Evolutionary conservation across 2,329 filamentous ascomycete genomes (phyloP).

Genomic region (Sclerotinia borealis): DNA sequence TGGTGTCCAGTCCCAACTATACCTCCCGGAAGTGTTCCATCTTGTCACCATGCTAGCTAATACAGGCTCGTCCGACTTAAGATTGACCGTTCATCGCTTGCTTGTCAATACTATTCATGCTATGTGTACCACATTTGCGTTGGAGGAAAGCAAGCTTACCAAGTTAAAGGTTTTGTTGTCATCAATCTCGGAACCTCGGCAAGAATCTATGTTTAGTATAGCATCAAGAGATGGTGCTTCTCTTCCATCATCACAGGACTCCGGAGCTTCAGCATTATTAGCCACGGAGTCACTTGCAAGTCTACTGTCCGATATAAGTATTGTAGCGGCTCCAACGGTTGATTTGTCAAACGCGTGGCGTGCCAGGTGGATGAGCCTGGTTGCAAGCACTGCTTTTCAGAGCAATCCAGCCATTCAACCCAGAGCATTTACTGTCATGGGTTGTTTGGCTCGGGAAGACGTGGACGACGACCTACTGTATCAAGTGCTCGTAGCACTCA

Average conservation of each 20-base stretch:
- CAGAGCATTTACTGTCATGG: slow-evolving; percentile 64
- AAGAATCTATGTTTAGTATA: slow-evolving; percentile 50
- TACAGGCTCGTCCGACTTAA: slow-evolving; percentile 52
- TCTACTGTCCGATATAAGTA: slow-evolving; percentile 57
- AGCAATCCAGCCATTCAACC: slow-evolving; percentile 67
- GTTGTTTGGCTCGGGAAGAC: slow-evolving; percentile 63
- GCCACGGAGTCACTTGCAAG: slow-evolving; percentile 57
- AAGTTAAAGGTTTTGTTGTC: slow-evolving; percentile 48
- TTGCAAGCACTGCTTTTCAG: slow-evolving; percentile 67
- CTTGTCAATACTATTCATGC: slow-evolving; percentile 63
- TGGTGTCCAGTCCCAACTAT: slow-evolving; percentile 61
- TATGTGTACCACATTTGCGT: slow-evolving; percentile 57
- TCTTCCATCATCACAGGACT: slow-evolving; percentile 49
- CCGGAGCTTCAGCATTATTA: slow-evolving; percentile 32
- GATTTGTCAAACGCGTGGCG: slow-evolving; percentile 65
- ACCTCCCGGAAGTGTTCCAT: slow-evolving; percentile 63
- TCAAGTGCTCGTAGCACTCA: slow-evolving; percentile 62
- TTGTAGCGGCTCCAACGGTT: slow-evolving; percentile 55
- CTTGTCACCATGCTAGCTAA: slow-evolving; percentile 66
- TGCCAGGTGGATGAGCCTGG: slow-evolving; percentile 67
- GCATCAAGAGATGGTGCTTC: slow-evolving; percentile 48
- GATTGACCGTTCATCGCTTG: slow-evolving; percentile 55
- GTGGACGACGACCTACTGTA: slow-evolving; percentile 67
- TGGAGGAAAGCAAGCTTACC: slow-evolving; percentile 48
- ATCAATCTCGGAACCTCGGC: slow-evolving; percentile 52